These are phyloP conservation scores for Diplodia seriata DNA, from an alignment of 2,329 filamentous ascomycete species.

Conservation along the genomic window DNA sequence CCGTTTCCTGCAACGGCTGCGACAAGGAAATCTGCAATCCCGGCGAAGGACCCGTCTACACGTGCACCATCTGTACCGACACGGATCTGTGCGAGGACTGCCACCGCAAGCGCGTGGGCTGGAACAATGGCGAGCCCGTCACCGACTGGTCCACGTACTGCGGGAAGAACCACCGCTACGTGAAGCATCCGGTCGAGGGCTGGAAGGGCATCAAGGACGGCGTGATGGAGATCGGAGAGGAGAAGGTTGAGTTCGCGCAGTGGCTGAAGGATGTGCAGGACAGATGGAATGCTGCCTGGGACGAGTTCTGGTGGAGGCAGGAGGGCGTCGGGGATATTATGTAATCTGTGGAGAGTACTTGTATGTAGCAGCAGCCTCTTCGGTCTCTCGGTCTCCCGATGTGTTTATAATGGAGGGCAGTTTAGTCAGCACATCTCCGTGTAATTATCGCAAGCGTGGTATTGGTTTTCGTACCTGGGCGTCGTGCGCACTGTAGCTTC, in stretches of 20 bases:
- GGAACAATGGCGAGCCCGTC: conserved; percentile 25
- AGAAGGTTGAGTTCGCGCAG: conserved; percentile 34
- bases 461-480: no score
- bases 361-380: neutral
- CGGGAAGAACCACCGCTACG: conserved; percentile 34
- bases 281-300: conserved; percentile 38
- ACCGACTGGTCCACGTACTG: conserved; percentile 31
- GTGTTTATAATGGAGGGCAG: neutral
- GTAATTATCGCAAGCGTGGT: neutral
- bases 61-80: conserved; percentile 36
- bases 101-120: conserved; percentile 30
- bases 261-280: conserved; percentile 37
- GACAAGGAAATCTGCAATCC: neutral
- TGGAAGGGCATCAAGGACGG: conserved; percentile 38
- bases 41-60: conserved; percentile 29
- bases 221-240: conserved; percentile 27
- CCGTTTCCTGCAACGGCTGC: neutral
- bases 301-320: conserved; percentile 36
- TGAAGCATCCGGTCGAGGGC: conserved; percentile 35
- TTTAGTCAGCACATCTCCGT: neutral
- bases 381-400: neutral
- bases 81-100: conserved; percentile 35
- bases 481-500: no score
- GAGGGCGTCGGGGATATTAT: conserved; percentile 2
- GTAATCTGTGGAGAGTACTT: neutral